These are phyloP conservation scores for Cercospora citrullina DNA, from an alignment of 2,329 filamentous ascomycete species.

Conservation along the genomic window DNA sequence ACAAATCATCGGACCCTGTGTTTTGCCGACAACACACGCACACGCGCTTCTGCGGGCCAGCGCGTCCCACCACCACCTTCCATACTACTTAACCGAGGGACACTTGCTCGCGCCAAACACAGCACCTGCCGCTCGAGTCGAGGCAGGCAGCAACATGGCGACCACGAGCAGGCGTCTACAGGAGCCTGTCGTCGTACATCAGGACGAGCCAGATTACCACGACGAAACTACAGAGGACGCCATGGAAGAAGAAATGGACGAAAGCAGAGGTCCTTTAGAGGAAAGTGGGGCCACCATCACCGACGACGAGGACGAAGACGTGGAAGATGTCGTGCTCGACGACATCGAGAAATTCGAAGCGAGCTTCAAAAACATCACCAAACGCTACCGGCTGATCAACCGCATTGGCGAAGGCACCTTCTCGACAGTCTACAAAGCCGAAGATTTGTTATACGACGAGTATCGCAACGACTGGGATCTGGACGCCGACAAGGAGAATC, in stretches of 20 bases:
- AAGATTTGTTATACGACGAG: conserved; percentile 81
- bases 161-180: conserved; percentile 24
- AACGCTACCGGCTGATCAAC: conserved; percentile 87
- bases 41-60: conserved; percentile 1
- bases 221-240: conserved; percentile 39
- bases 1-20: conserved; percentile 7
- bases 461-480: conserved; percentile 88
- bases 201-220: conserved; percentile 25
- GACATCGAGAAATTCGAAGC: conserved; percentile 86
- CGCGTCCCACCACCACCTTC: background rate
- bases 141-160: conserved; percentile 26
- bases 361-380: conserved; percentile 78
- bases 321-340: conserved; percentile 70
- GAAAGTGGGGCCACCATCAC: conserved; percentile 53
- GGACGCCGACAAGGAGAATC: conserved; percentile 48
- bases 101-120: background rate
- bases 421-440: conserved; percentile 97
- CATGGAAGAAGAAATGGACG: conserved; percentile 47
- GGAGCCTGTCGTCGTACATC: conserved; percentile 29
- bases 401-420: conserved; percentile 98
- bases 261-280: conserved; percentile 52
- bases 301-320: conserved; percentile 56
- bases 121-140: background rate
- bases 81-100: background rate
- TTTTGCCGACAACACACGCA: conserved; percentile 3